Evolutionary conservation across 345 rosid species (phyloP).

Genomic region (Melaleuca quinquenervia): DNA sequence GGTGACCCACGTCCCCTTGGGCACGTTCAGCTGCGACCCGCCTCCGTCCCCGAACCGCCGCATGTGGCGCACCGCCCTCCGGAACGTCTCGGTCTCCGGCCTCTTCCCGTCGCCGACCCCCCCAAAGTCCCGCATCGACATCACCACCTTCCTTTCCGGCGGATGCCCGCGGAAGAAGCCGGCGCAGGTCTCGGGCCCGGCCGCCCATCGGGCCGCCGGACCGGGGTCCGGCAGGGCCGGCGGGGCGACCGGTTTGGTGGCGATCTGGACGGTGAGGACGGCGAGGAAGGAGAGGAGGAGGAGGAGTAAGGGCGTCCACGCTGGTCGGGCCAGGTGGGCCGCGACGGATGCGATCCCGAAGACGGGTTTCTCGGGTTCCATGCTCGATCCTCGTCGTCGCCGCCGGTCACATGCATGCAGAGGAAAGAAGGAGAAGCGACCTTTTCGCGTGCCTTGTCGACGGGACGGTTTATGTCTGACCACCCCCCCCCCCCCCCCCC

Average conservation of each 20-base stretch:
- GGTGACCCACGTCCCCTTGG: conserved; percentile 71
- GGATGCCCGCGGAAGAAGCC: conserved; percentile 9
- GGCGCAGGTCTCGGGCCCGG: conserved; percentile 15
- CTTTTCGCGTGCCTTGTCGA: too few relatives aligned
- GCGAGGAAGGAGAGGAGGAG: conserved; percentile 37
- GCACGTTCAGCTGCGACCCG: conserved; percentile 76
- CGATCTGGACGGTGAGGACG: conserved; percentile 51
- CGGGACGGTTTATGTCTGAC: too few relatives aligned
- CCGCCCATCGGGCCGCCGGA: neutral
- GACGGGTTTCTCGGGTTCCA: conserved; percentile 39
- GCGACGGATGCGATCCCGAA: neutral
- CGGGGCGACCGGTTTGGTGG: conserved; percentile 19
- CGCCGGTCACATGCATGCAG: neutral
- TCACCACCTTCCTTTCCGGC: conserved; percentile 36
- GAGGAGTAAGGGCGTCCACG: conserved; percentile 34
- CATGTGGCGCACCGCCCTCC: conserved; percentile 51
- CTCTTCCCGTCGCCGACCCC: conserved; percentile 83
- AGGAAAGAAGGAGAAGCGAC: neutral
- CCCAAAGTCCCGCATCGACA: conserved; percentile 75
- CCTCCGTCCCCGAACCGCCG: conserved; percentile 30
- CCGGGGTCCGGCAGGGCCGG: conserved; percentile 9
- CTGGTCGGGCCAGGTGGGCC: conserved; percentile 11
- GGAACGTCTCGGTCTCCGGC: conserved; percentile 67
- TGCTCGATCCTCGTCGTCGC: neutral
- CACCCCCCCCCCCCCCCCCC: too few relatives aligned